Evolutionary conservation across 192 early-diverging fungal genomes (phyloP).

Genomic region (Coemansia sp.): DNA sequence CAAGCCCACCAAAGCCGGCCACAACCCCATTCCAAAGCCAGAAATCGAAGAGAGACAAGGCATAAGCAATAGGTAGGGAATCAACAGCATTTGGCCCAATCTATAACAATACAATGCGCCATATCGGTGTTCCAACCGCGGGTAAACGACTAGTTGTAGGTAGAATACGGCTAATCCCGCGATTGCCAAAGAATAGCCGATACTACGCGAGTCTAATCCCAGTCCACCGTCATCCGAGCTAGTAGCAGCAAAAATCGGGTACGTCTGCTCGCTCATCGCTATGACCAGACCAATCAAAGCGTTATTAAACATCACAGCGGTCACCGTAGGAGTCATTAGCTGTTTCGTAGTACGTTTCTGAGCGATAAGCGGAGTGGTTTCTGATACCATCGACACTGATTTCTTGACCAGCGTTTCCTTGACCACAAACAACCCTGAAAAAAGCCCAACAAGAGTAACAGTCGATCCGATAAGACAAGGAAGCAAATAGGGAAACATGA

Average conservation of each 20-base stretch:
- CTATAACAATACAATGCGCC: conserved; percentile 53
- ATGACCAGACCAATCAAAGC: conserved; percentile 26
- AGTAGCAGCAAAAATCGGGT: conserved; percentile 46
- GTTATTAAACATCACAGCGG: conserved; percentile 21
- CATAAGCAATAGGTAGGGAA: conserved; percentile 11
- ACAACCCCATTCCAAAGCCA: conserved; percentile 1
- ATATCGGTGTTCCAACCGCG: conserved; percentile 39
- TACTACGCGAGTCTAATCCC: conserved; percentile 38
- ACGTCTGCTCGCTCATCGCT: conserved; percentile 23
- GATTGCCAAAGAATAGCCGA: conserved; percentile 56
- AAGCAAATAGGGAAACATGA: conserved; percentile 77
- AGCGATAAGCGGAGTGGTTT: conserved; percentile 14
- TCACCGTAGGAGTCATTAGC: conserved; percentile 21
- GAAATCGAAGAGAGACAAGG: conserved; percentile 26
- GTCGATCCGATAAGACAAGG: conserved; percentile 75
- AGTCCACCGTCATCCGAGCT: background rate
- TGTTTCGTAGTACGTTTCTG: background rate
- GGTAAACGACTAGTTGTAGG: conserved; percentile 58
- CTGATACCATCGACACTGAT: background rate
- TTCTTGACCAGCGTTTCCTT: conserved; percentile 60
- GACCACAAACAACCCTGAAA: conserved; percentile 65
- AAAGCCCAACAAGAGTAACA: conserved; percentile 54
- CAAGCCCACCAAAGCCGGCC: conserved; percentile 17
- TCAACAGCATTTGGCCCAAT: conserved; percentile 19
- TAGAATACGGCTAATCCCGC: conserved; percentile 51